Conservation (phyloP, 345 rosid species). For the Eucalyptus virginea region DNA sequence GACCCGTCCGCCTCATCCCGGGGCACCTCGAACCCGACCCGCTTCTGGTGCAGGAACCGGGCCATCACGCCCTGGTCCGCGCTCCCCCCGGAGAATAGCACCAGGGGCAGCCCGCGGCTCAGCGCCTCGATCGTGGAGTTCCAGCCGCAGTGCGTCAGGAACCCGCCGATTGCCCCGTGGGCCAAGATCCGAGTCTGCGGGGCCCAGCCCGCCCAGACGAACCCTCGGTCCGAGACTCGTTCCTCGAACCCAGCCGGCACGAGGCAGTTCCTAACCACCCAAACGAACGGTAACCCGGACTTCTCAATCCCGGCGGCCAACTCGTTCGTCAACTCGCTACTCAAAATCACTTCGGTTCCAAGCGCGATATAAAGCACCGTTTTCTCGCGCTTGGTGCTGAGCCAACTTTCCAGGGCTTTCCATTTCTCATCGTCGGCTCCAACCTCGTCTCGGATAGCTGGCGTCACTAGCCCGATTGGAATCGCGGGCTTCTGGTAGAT, state of each 20-base stretch:
- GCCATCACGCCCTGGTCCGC: constrained; percentile 2
- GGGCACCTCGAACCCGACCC: constrained; percentile 2
- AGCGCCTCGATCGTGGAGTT: constrained; percentile 5
- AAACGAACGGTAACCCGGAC: constrained; percentile 1
- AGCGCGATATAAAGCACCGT: neutral
- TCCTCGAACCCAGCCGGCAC: neutral
- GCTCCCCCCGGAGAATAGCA: neutral
- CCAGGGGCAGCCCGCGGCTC: neutral
- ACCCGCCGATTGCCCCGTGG: constrained; percentile 2
- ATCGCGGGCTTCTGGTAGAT: neutral
- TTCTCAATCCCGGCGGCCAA: constrained; percentile 5
- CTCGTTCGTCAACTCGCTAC: neutral
- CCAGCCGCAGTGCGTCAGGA: constrained; percentile 11
- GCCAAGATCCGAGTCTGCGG: constrained; percentile 1
- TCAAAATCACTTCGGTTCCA: neutral
- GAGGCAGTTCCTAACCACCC: neutral
- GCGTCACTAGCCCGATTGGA: neutral
- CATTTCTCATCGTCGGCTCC: neutral
- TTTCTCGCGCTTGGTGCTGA: neutral
- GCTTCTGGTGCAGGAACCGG: neutral
- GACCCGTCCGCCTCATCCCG: neutral
- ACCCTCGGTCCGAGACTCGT: neutral
- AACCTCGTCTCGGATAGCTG: neutral
- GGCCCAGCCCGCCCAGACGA: constrained; percentile 1
- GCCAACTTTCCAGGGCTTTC: neutral